Evolutionary conservation across 2,329 filamentous ascomycete genomes (phyloP), one percentile per base, ranked within the genome.

Genomic region (Annulohypoxylon truncatum): DNA sequence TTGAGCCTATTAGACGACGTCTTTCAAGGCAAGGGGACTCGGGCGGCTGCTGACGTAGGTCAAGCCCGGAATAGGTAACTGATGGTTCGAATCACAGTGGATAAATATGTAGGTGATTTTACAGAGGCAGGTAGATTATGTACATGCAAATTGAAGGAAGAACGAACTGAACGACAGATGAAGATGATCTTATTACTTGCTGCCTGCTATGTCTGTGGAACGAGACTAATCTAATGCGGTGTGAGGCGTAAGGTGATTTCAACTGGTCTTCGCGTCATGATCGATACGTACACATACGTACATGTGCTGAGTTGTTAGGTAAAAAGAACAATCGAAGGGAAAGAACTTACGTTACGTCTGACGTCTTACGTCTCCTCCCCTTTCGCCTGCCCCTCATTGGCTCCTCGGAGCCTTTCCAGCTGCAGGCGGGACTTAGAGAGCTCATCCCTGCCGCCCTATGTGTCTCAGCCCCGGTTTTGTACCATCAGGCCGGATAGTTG

Each of bases 241-340:
- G 20, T 2, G 44, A 26, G 44, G 47, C 15, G 55, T 64, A 64
- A 53, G 52, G 61, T 59, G 57, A 68, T 60, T 59, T 64, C 61
- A 66, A 54, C 64, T 65, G 48, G 48, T 64, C 42, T 68, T 61
- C 64, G 67, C 69, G 69, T 71, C 67, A 71, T 71, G 64, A 66
- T 58, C 35, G 55, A 15, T 56, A 8, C 2, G 12, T 55, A 51
- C 26, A 38, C 51, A 51, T 26, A 29, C 31, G 12, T 52, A 26
- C 20, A 24, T 3, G 13, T 5, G 20, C 6, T 42, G 38, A 7
- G n/a, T 42, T 18, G 38, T 33, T 33, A 35, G 15, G 28, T 51
- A n/a, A n/a, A n/a, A n/a, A n/a, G n/a, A n/a, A n/a, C n/a, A n/a
- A n/a, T n/a, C n/a, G n/a, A n/a, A n/a, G n/a, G n/a, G n/a, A n/a